A percentile compares a stretch with the other conserved stretches of the same genome.
phyloP scores from a whole-genome alignment of 345 rosid genomes.

The Abelmoschus esculentus region DNA sequence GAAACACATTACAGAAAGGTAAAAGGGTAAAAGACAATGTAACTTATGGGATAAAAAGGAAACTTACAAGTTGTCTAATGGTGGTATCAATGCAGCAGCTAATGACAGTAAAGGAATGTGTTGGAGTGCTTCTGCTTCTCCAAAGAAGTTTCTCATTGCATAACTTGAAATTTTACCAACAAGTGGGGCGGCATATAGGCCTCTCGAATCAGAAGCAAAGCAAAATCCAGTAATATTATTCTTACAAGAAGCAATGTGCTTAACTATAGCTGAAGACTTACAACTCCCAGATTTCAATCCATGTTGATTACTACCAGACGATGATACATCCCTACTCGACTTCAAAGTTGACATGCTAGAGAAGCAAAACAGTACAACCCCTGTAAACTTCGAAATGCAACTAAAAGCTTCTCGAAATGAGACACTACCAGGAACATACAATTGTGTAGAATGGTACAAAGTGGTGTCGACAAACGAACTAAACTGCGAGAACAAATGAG shows the following conservation, averaged over 20 bases:
- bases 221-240: slow-evolving; percentile 26
- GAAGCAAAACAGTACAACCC: slow-evolving; percentile 49
- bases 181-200: slow-evolving; percentile 22
- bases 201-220: slow-evolving; percentile 23
- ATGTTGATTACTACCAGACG: slow-evolving; percentile 18
- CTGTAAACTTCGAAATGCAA: slow-evolving; percentile 54
- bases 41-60: background rate
- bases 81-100: slow-evolving; percentile 57
- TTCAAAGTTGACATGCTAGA: slow-evolving; percentile 39
- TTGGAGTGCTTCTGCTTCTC: slow-evolving; percentile 56
- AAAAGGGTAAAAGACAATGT: background rate
- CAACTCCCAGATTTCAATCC: slow-evolving; percentile 25
- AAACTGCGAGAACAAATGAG: slow-evolving; percentile 33
- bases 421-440: slow-evolving; percentile 38
- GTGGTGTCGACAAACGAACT: slow-evolving; percentile 12
- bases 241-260: slow-evolving; percentile 23
- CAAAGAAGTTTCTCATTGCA: slow-evolving; percentile 33
- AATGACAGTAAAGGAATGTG: slow-evolving; percentile 52
- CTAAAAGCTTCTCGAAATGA: slow-evolving; percentile 52
- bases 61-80: slow-evolving; percentile 56
- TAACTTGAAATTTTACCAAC: slow-evolving; percentile 36
- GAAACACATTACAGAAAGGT: background rate
- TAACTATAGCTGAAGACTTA: slow-evolving; percentile 26
- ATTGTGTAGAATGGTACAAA: slow-evolving; percentile 20
- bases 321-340: slow-evolving; percentile 31